phyloP scores from a whole-genome alignment of 441 rosid species.

The Sinapis alba region DNA sequence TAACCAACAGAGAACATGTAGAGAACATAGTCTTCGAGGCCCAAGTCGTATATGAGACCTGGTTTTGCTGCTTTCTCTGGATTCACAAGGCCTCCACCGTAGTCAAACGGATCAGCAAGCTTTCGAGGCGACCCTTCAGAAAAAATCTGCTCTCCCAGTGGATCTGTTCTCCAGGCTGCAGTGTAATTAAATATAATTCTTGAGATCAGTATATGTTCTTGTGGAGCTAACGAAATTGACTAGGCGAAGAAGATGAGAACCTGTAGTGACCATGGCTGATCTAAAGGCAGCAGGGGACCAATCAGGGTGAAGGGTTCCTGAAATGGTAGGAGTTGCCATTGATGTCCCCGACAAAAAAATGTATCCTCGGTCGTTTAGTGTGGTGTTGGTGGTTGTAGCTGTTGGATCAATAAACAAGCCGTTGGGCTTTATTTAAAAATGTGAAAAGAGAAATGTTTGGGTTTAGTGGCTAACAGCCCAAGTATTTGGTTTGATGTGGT shows the following conservation, averaged over 20 bases:
- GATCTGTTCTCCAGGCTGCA: slow-evolving; percentile 37
- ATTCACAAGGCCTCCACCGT: slow-evolving; percentile 64
- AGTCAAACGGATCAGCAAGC: slow-evolving; percentile 59
- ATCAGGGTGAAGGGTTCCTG: slow-evolving; percentile 36
- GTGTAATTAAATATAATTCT: slow-evolving; percentile 1
- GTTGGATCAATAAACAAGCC: too few relatives aligned
- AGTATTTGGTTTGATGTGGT: too few relatives aligned
- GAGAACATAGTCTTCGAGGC: slow-evolving; percentile 45
- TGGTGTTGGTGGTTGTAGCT: slow-evolving; percentile 33
- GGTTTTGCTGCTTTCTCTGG: slow-evolving; percentile 60
- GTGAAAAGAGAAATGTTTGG: too few relatives aligned
- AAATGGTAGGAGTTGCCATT: slow-evolving; percentile 44
- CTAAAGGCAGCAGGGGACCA: slow-evolving; percentile 56
- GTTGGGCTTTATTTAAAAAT: too few relatives aligned
- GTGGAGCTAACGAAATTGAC: background rate
- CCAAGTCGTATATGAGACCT: slow-evolving; percentile 58
- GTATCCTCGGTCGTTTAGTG: slow-evolving; percentile 32
- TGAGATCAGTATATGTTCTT: slow-evolving; percentile 41
- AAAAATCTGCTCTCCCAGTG: slow-evolving; percentile 19
- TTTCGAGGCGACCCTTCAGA: slow-evolving; percentile 29
- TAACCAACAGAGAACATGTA: slow-evolving; percentile 68
- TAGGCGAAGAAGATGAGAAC: slow-evolving; percentile 18
- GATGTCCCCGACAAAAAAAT: slow-evolving; percentile 47
- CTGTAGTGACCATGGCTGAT: slow-evolving; percentile 52
- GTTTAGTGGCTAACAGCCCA: too few relatives aligned